Percentiles rank a stretch among this genome's conserved stretches.
Conservation (phyloP, 108 stramenopile species). For the Cyclotella distinguenda region DNA sequence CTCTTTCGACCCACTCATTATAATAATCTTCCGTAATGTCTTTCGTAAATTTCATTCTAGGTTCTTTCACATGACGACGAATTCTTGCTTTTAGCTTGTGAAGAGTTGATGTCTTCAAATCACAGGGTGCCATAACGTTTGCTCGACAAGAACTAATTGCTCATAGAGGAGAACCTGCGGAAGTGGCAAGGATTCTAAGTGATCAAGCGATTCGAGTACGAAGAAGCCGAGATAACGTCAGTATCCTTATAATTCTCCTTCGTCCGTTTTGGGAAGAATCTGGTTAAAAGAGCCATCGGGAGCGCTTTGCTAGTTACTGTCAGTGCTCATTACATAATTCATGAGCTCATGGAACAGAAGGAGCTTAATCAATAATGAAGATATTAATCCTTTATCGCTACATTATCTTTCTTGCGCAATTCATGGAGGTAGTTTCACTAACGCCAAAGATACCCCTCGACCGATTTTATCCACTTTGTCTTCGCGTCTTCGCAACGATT, state of each 20-base stretch:
- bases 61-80: conserved; percentile 90
- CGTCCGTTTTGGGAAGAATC: conserved; percentile 86
- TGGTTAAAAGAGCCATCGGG: conserved; percentile 4
- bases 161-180: conserved; percentile 89
- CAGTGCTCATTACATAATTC: conserved; percentile 17
- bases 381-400: no score
- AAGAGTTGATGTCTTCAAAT: conserved; percentile 96
- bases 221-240: conserved; percentile 92
- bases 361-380: conserved; percentile 8
- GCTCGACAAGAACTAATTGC: conserved; percentile 84
- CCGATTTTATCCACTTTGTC: background rate
- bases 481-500: background rate
- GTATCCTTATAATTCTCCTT: conserved; percentile 89
- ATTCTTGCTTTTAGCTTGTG: conserved; percentile 96
- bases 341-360: conserved; percentile 12
- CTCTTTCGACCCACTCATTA: conserved; percentile 6
- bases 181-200: conserved; percentile 86
- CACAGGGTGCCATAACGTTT: conserved; percentile 91
- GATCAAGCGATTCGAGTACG: conserved; percentile 91
- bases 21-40: conserved; percentile 7
- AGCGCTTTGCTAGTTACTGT: conserved; percentile 3
- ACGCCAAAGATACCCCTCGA: no score
- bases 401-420: no score
- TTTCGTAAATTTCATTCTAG: conserved; percentile 40
- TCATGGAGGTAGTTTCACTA: no score